These are phyloP conservation scores for Pseudogymnoascus sp. DNA, from an alignment of 2,329 filamentous ascomycete species.

Conservation along the genomic window DNA sequence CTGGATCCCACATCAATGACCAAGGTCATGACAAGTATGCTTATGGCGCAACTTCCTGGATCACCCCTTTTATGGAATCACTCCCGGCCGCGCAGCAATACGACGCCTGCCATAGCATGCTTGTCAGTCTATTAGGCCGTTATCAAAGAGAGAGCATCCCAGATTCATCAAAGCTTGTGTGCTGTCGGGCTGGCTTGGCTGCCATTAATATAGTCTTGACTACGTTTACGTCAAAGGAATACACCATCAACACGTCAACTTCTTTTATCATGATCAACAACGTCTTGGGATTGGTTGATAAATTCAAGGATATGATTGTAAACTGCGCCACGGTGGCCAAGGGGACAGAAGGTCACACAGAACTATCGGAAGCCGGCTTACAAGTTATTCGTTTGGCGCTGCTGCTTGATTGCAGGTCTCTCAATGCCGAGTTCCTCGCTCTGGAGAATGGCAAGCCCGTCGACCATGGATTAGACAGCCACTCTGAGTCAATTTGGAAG, in stretches of 20 bases:
- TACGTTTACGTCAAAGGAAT: conserved; percentile 46
- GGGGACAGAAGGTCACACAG: conserved; percentile 37
- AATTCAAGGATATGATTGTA: conserved; percentile 53
- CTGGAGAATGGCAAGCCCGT: conserved; percentile 54
- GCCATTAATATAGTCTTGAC: conserved; percentile 49
- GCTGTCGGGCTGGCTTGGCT: conserved; percentile 57
- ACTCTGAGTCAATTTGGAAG: conserved; percentile 73
- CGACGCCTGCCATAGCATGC: conserved; percentile 71
- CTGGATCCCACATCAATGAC: conserved; percentile 48
- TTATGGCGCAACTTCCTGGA: conserved; percentile 68
- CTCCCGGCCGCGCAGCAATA: conserved; percentile 68
- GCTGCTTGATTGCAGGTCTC: conserved; percentile 62
- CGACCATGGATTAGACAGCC: conserved; percentile 58
- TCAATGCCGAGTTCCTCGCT: conserved; percentile 60
- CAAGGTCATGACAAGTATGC: conserved; percentile 46
- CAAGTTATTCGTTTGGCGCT: conserved; percentile 60
- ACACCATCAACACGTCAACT: conserved; percentile 41
- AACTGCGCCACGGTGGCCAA: conserved; percentile 42
- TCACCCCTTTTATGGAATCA: conserved; percentile 68
- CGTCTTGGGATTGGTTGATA: conserved; percentile 57
- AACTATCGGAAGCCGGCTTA: conserved; percentile 49
- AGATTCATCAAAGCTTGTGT: conserved; percentile 49
- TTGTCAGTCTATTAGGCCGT: conserved; percentile 64
- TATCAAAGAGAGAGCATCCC: conserved; percentile 50
- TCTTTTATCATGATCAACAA: conserved; percentile 56